Evolutionary conservation across 108 stramenopile genomes (phyloP), one percentile per base, ranked within the genome.

Genomic region (Skeletonema tropicum): DNA sequence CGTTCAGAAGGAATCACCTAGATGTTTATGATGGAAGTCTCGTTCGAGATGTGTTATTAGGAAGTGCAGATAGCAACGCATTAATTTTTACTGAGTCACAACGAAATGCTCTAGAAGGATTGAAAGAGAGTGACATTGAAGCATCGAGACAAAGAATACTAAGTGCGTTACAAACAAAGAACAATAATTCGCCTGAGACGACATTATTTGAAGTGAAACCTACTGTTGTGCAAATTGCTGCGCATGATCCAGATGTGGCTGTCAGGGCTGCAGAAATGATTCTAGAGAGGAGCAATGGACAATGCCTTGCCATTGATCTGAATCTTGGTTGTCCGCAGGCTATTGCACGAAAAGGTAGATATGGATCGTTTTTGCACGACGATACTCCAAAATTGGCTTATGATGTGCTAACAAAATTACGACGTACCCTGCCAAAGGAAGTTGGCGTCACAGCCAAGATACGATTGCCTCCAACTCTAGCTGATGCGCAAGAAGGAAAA

Each of bases 171-270:
- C 31, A 57, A 61, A 49, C 41, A 41, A 21, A 19, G 17, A 11
- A 67, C 19, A 9, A 23, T 49, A 9, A 23, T 49, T 12, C 52
- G 42, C 30, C 29, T 2, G 73, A 66, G 26, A 32, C 31, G n/a
- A 12, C 38, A 55, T 68, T 76, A 61, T 68, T 76, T 33, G 75
- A 69, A 14, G 69, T 42, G 19, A 73, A 71, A 64, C 61, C 94
- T 6, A 72, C 90, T 12, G 81, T 95, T 55, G 95, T 92, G 0
- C 98, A 98, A 88, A 83, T 99, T 66, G 97, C 97, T 42, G 97
- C 97, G 8, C 80, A 99, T 79, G 88, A 98, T 81, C 94, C 94
- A 10, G 71, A 73, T 45, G 38, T 80, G 15, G 76, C 98, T 58
- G 75, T 91, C 14, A 63, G 90, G 55, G 93, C 97, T 13, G 99